These are phyloP conservation scores for Aspergillus hancockii DNA, from an alignment of 495 filamentous ascomycete genomes.

Conservation along the genomic window DNA sequence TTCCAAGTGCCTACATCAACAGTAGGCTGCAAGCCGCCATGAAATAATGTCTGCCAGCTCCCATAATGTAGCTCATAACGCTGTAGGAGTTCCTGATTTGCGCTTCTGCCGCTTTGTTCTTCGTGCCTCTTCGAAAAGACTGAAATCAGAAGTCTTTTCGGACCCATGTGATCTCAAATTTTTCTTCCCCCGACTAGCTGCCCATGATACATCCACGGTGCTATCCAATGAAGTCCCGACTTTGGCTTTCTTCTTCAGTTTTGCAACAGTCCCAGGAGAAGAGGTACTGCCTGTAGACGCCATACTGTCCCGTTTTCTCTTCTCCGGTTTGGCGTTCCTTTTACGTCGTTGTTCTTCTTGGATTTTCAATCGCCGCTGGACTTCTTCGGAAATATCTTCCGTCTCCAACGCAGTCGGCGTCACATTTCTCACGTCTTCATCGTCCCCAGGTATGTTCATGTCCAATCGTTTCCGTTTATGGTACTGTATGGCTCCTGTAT, in stretches of 20 bases:
- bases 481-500: constrained; percentile 6
- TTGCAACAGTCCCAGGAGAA: constrained; percentile 11
- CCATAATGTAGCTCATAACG: background rate
- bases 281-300: constrained; percentile 34
- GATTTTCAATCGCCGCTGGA: constrained; percentile 41
- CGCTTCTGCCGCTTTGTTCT: constrained; percentile 6
- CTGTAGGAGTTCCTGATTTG: background rate
- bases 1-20: background rate
- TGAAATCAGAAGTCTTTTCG: background rate
- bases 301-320: constrained; percentile 43
- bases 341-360: constrained; percentile 39
- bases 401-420: constrained; percentile 36
- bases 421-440: constrained; percentile 22
- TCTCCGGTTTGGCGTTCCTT: constrained; percentile 36
- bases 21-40: background rate
- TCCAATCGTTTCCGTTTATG: constrained; percentile 30
- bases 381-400: constrained; percentile 49
- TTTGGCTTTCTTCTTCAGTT: constrained; percentile 31
- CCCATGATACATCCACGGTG: background rate
- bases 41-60: background rate
- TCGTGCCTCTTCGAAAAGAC: background rate
- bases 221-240: background rate
- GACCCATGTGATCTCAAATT: background rate
- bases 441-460: constrained; percentile 14
- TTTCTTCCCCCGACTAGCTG: background rate